Conservation (phyloP, 176 grass and related monocot genomes). For the Oryza glaberrima region DNA sequence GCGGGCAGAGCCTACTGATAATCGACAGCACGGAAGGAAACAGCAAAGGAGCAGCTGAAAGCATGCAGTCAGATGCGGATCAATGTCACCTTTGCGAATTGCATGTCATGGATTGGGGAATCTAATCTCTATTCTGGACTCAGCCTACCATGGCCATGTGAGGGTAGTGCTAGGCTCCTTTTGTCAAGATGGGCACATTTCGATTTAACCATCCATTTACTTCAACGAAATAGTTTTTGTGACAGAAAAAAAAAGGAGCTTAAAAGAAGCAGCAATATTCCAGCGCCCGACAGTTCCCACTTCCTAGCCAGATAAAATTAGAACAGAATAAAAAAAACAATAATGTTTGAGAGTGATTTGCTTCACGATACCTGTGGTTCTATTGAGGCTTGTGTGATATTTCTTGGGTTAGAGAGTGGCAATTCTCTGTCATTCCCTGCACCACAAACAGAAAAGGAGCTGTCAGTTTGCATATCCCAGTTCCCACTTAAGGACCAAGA, state of each 20-base stretch:
- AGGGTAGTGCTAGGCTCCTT: conserved; percentile 28
- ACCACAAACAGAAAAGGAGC: background rate
- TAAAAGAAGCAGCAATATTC: background rate
- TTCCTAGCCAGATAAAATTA: background rate
- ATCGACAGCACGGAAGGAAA: conserved; percentile 25
- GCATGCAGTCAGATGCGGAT: conserved; percentile 36
- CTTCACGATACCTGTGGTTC: background rate
- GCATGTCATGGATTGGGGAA: conserved; percentile 48
- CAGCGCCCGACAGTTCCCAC: background rate
- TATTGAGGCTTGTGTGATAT: background rate
- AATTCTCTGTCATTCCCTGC: background rate
- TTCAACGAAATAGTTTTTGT: background rate
- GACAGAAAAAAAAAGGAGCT: background rate
- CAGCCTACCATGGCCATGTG: conserved; percentile 38
- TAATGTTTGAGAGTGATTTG: background rate
- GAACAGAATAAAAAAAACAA: background rate
- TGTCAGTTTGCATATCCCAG: background rate
- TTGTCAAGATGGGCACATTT: conserved; percentile 27
- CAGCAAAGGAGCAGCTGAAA: conserved; percentile 38
- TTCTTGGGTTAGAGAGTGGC: conserved; percentile 18
- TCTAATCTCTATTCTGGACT: conserved; percentile 40
- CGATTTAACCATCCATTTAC: conserved; percentile 5
- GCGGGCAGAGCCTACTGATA: conserved; percentile 14
- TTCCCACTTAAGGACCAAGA: conserved; percentile 19
- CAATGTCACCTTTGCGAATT: conserved; percentile 49